Conservation (phyloP, 441 rosid genomes). For the Pelargonium australe region DNA sequence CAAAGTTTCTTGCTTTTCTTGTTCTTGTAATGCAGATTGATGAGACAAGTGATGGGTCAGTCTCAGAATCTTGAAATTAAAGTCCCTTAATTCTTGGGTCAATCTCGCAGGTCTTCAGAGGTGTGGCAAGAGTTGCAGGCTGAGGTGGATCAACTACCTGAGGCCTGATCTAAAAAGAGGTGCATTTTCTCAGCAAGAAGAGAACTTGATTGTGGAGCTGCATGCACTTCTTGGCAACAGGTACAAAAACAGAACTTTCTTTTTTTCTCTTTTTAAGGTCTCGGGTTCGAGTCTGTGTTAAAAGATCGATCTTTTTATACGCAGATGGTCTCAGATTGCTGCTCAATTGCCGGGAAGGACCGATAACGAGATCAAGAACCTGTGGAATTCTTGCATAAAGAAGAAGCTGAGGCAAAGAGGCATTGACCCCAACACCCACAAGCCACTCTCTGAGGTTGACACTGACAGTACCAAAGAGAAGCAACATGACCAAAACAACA, state of each 20-base stretch:
- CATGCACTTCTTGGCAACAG: conserved; percentile 72
- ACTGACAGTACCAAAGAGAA: conserved; percentile 26
- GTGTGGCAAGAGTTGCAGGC: conserved; percentile 76
- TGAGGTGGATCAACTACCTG: conserved; percentile 78
- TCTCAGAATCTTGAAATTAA: too few relatives aligned
- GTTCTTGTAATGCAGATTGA: conserved; percentile 5
- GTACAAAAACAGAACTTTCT: conserved; percentile 18
- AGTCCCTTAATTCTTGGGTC: too few relatives aligned
- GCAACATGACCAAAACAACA: conserved; percentile 10
- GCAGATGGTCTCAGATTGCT: conserved; percentile 86
- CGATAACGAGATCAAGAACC: conserved; percentile 73
- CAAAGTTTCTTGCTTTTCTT: not conserved
- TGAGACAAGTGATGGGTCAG: too few relatives aligned
- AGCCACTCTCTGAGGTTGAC: conserved; percentile 48
- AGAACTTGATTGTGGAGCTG: conserved; percentile 65
- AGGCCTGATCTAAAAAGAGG: conserved; percentile 92
- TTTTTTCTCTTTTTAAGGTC: not conserved
- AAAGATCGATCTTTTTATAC: not conserved
- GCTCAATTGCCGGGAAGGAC: conserved; percentile 70
- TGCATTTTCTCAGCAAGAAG: conserved; percentile 68
- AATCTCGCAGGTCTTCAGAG: conserved; percentile 53
- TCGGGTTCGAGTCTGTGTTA: not conserved
- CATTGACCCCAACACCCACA: conserved; percentile 74
- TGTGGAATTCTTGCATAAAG: conserved; percentile 75
- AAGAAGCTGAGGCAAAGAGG: conserved; percentile 72